Conservation (phyloP, 805 yeast species). For the Saturnispora zaruensis region DNA sequence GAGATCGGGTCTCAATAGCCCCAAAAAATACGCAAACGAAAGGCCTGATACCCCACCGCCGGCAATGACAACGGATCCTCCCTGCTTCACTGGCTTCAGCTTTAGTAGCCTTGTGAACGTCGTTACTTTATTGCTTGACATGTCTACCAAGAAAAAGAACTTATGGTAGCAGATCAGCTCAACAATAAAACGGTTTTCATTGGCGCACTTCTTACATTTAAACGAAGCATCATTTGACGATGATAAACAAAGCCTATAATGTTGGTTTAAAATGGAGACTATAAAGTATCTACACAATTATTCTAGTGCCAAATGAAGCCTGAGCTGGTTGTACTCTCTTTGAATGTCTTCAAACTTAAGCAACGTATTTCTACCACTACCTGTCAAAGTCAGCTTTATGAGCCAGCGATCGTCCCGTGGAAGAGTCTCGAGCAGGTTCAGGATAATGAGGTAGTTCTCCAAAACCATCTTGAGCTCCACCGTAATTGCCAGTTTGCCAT, state of each 20-base stretch:
- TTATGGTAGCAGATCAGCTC: not conserved
- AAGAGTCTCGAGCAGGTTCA: slow-evolving; percentile 33
- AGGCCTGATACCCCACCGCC: slow-evolving; percentile 91
- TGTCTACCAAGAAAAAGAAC: not conserved
- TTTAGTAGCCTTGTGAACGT: slow-evolving; percentile 1
- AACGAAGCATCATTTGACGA: not conserved
- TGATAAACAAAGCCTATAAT: not conserved
- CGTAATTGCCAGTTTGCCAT: slow-evolving; percentile 8
- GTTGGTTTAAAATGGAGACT: not conserved
- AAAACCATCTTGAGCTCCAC: slow-evolving; percentile 18
- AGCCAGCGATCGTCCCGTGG: slow-evolving; percentile 35
- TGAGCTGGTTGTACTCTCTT: slow-evolving; percentile 16
- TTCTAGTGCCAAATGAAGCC: not conserved
- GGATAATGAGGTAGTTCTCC: slow-evolving; percentile 32
- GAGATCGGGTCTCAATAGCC: slow-evolving; percentile 69
- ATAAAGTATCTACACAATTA: not conserved
- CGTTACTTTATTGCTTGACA: slow-evolving; percentile 2
- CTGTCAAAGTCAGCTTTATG: slow-evolving; percentile 17
- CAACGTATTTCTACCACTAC: slow-evolving; percentile 8
- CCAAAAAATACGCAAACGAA: slow-evolving; percentile 59
- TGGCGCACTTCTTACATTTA: slow-evolving; percentile 1
- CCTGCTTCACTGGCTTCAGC: slow-evolving; percentile 11
- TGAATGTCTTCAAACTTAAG: slow-evolving; percentile 18
- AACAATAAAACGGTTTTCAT: not conserved
- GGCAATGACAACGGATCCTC: slow-evolving; percentile 53